Base-by-base conservation (phyloP, 129 eudicot genomes). In the Oenanthe sinensis region DNA sequence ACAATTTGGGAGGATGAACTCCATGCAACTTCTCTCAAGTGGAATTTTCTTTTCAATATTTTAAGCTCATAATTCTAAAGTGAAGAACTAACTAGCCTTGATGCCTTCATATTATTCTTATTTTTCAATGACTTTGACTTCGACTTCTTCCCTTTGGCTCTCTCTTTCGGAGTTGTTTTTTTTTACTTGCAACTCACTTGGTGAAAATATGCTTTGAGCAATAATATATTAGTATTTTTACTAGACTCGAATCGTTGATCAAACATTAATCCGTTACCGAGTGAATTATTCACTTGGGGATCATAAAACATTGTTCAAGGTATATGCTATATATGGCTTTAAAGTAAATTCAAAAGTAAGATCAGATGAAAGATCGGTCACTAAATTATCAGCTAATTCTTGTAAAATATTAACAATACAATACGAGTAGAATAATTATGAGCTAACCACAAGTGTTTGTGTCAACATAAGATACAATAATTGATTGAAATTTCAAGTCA, bases 1-100 rank as follows among this genome's bases (percentile, higher is more conserved):
- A 92, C 89, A 88, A 82, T 79, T 85, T 83, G 87, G 83, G 81
- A 87, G 90, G 90, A 87, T 89, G 87, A 84, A 87, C 85, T 85
- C 85, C 86, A 87, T 85, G 88, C 96, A 82, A 84, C 87, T 87
- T 85, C 86, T 82, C 71, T 82, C 60, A 78, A 93, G 93, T 91
- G 93, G 97, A 89, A 77, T 86, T 33, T 79, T 80, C 87, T 85
- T 90, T 88, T 83, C 6, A 26, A 4, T 70, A 4, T 70, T 39
- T 14, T 39, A 36, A 4, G 15, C 67, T 70, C 19, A 37, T 39
- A 15, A 30, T 69, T 69, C 74, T 15, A 69, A 69, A 69, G 75
- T 70, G 22, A 70, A 70, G 5, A 36, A 70, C 43, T 70, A 33
- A 33, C 36, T 70, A 16, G 46, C 45, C 24, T 70, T 70, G 75